Percentiles rank a stretch among this genome's conserved stretches.
Conservation (phyloP, 2,329 filamentous ascomycete species). For the Hyphodiscus sp. region DNA sequence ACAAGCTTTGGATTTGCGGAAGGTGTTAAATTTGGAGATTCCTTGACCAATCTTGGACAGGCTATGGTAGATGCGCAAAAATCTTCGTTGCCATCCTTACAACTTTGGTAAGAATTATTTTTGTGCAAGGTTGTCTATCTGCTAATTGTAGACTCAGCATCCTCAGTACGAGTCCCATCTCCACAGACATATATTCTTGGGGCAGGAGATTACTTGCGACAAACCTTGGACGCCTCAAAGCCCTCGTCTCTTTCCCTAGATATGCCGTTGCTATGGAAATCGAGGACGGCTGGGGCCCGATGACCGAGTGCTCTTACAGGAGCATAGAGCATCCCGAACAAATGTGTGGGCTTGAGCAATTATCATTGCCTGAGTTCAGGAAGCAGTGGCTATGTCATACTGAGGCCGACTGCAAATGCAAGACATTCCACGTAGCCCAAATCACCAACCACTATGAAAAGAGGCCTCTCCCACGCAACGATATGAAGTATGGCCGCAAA, state of each 20-base stretch:
- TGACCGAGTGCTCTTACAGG: constrained; percentile 7
- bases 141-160: constrained; percentile 2
- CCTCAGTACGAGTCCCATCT: constrained; percentile 6
- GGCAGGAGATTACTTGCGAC: constrained; percentile 1
- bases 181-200: constrained; percentile 3
- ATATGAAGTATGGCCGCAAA: neutral
- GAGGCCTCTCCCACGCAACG: neutral
- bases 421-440: neutral
- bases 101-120: constrained; percentile 4
- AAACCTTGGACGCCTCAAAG: neutral
- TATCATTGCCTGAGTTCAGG: constrained; percentile 10
- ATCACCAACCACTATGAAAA: neutral
- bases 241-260: constrained; percentile 4
- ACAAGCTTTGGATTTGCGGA: constrained; percentile 2
- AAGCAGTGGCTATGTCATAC: constrained; percentile 8
- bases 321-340: constrained; percentile 6
- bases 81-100: constrained; percentile 4
- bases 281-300: constrained; percentile 9
- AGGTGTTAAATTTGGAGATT: constrained; percentile 6
- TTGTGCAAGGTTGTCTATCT: neutral
- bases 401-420: constrained; percentile 6
- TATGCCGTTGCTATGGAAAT: constrained; percentile 9
- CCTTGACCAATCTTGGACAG: constrained; percentile 3
- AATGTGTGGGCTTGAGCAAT: constrained; percentile 5
- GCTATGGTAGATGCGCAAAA: constrained; percentile 2